These are phyloP conservation scores for Oemleria cerasiformis DNA, from an alignment of 306 rosid species.

Conservation along the genomic window DNA sequence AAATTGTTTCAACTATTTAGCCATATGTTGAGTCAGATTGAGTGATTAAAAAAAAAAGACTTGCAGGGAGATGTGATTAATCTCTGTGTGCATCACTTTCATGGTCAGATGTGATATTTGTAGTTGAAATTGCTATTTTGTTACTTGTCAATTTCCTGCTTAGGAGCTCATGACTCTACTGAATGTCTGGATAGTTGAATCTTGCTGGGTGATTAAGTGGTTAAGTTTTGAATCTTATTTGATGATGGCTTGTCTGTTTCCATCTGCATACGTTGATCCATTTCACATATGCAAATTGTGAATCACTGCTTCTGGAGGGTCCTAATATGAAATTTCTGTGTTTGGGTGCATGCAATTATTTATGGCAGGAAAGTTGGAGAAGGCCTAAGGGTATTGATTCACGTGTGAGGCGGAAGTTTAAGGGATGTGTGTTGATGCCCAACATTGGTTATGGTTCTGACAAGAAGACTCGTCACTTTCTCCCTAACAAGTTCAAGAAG, in stretches of 20 bases:
- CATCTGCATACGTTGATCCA: too few relatives aligned
- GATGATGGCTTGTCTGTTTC: neutral
- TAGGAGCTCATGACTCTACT: too few relatives aligned
- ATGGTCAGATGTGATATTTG: neutral
- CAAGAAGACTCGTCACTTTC: conserved; percentile 74
- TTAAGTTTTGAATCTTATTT: neutral
- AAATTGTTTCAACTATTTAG: neutral
- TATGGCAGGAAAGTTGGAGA: conserved; percentile 61
- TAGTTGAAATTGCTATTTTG: neutral
- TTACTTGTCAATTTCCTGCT: neutral
- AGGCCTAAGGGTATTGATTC: conserved; percentile 91
- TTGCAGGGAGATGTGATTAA: neutral
- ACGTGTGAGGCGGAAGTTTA: conserved; percentile 83
- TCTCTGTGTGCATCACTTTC: neutral
- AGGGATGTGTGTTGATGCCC: conserved; percentile 76
- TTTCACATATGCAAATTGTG: neutral
- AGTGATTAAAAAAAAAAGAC: neutral
- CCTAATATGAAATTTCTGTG: neutral
- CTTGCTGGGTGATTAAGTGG: neutral
- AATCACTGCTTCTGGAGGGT: neutral
- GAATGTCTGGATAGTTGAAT: neutral
- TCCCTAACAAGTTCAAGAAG: conserved; percentile 78
- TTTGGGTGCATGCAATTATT: neutral
- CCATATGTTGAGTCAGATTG: neutral
- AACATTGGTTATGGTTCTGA: conserved; percentile 75